Base-by-base conservation (phyloP, 2,329 filamentous ascomycete genomes). In the Beauveria medogensis region DNA sequence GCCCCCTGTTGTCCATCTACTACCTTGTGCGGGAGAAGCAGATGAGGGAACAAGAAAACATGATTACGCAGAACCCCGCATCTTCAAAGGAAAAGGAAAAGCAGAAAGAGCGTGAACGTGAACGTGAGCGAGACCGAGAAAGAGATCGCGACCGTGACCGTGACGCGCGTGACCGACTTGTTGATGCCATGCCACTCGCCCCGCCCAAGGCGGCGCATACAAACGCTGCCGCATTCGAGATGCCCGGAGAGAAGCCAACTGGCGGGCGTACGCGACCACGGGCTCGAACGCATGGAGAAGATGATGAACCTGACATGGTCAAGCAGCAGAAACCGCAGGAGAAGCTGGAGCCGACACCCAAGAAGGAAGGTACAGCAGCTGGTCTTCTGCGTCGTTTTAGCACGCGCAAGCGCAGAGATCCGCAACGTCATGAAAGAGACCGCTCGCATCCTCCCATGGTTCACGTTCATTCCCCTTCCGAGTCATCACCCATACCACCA, bases 21-120 rank as follows among this genome's bases (percentile, higher is more conserved):
- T 96, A 96, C 69, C 82, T 99, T 3, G 94, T 96, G n/a, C 88
- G 86, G 66, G 94, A 99, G 77, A 97, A 97, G 76, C 85, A 91
- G 65, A 91, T 95, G 55, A 86, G 91, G 41, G 92, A 97, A 68
- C 77, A 77, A 53, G 66, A 68, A 20, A 72, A 72, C 37, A 7
- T 55, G 28, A 68, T 69, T 60, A 64, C 64, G 30, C 63, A 78
- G 48, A 76, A 85, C 26, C 78, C 80, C 47, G 81, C 88, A 52
- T 67, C 72, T 18, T 54, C 68, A n/a, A 55, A 50, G 18, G 63
- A 69, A 9, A 71, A 71, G 6, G 73, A 75, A 16, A 71, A 68
- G 59, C 69, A 72, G 44, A 66, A 52, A 24, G 69, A 72, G 37
- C 65, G 67, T 7, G 59, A 61, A 30, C 26, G 34, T 22, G 62